Evolutionary conservation across 164 flowering plant genomes (phyloP).

Genomic region (Tetrastigma voinierianum): DNA sequence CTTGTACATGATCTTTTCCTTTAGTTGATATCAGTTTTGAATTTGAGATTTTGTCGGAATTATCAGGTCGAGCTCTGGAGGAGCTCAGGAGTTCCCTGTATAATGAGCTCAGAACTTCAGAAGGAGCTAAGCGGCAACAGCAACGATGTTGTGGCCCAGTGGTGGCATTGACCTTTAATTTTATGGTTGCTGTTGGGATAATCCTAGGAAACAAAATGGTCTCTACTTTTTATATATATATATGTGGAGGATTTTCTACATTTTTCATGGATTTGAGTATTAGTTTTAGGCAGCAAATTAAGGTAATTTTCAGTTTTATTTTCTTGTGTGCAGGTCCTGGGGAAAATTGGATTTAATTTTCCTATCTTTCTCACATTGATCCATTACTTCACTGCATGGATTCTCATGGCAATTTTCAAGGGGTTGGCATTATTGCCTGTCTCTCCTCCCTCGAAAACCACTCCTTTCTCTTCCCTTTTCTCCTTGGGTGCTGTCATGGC

Average conservation of each 20-base stretch:
- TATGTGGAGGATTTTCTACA: too few species aligned
- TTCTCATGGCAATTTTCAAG: slow-evolving; percentile 66
- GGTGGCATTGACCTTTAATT: slow-evolving; percentile 77
- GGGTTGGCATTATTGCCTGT: slow-evolving; percentile 61
- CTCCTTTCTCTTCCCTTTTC: slow-evolving; percentile 74
- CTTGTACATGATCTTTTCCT: too few species aligned
- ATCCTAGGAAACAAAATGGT: slow-evolving; percentile 83
- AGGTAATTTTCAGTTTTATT: not conserved
- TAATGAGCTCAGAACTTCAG: slow-evolving; percentile 75
- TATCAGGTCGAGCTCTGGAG: slow-evolving; percentile 71
- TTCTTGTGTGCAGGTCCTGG: slow-evolving; percentile 73
- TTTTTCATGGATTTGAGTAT: not conserved
- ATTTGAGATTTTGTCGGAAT: not conserved
- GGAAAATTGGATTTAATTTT: slow-evolving; percentile 71
- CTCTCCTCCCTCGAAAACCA: slow-evolving; percentile 70
- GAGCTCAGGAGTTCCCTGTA: slow-evolving; percentile 67
- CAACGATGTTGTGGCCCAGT: slow-evolving; percentile 71
- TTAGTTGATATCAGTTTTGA: too few species aligned
- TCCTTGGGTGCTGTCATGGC: slow-evolving; percentile 74
- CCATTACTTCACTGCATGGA: slow-evolving; percentile 67
- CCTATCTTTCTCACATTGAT: slow-evolving; percentile 83
- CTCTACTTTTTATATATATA: not conserved
- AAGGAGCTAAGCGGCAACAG: slow-evolving; percentile 85
- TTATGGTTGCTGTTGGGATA: slow-evolving; percentile 67
- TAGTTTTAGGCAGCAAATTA: not conserved